Conservation (phyloP, 768 basidiomycete genomes). For the Russula sp. region DNA sequence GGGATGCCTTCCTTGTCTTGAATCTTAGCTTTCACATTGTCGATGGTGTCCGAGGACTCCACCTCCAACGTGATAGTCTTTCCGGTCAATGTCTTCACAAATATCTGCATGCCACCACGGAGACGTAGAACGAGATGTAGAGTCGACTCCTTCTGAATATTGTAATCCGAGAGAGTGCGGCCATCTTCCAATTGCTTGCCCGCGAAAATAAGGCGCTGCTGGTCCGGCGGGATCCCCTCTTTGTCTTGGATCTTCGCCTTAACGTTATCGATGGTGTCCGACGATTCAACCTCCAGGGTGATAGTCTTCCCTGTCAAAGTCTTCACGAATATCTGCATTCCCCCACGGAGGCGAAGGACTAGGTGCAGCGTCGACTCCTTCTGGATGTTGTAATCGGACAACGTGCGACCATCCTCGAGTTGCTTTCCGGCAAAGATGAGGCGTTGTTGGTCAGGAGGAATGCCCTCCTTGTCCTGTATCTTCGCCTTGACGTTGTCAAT, state of each 20-base stretch:
- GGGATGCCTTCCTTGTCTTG: conserved; percentile 83
- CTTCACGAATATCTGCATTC: conserved; percentile 83
- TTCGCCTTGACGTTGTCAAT: conserved; percentile 78
- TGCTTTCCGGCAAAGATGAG: conserved; percentile 97
- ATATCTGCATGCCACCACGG: conserved; percentile 89
- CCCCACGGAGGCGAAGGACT: conserved; percentile 87
- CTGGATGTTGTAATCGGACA: conserved; percentile 90
- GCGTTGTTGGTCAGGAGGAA: conserved; percentile 88
- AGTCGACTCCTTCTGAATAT: conserved; percentile 86
- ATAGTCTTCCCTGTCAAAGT: conserved; percentile 87
- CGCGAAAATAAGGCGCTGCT: conserved; percentile 87
- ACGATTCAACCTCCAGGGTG: conserved; percentile 84
- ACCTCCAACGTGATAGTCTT: conserved; percentile 94
- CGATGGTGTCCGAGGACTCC: conserved; percentile 89
- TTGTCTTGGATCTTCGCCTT: conserved; percentile 94
- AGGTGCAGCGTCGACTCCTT: conserved; percentile 92
- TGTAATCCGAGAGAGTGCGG: conserved; percentile 85
- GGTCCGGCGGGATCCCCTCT: conserved; percentile 84
- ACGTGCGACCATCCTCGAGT: conserved; percentile 87
- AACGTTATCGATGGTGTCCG: conserved; percentile 83
- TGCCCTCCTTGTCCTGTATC: conserved; percentile 83
- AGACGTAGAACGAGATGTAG: conserved; percentile 79
- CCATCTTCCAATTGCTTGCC: conserved; percentile 92
- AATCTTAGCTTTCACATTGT: conserved; percentile 81
- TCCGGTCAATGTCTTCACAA: conserved; percentile 82